Evolutionary conservation across 1,139 yeast genomes (phyloP).

Genomic region (Neolecta irregularis): DNA sequence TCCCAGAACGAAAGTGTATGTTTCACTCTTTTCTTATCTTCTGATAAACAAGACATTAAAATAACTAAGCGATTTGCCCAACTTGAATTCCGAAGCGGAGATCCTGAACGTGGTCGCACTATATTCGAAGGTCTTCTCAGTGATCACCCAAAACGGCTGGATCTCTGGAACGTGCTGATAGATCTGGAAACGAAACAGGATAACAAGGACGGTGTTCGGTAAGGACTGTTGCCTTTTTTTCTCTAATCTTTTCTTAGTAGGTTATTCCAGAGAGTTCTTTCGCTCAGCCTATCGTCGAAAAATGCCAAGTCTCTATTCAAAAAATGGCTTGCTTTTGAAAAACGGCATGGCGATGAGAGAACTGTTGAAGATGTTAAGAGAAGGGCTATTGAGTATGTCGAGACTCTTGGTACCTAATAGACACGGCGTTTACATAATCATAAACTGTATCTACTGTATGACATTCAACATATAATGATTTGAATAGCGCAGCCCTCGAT

Average conservation of each 20-base stretch:
- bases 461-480: too few relatives aligned
- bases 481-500: too few relatives aligned
- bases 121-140: slow-evolving; percentile 81
- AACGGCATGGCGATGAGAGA: slow-evolving; percentile 49
- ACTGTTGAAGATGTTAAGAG: slow-evolving; percentile 76
- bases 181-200: slow-evolving; percentile 73
- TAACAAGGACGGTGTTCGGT: slow-evolving; percentile 40
- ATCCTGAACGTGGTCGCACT: slow-evolving; percentile 86
- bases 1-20: slow-evolving; percentile 51
- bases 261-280: slow-evolving; percentile 62
- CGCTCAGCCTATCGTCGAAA: slow-evolving; percentile 60
- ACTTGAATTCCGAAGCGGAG: slow-evolving; percentile 73
- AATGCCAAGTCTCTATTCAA: slow-evolving; percentile 91
- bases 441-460: too few relatives aligned
- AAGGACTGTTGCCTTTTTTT: too few relatives aligned
- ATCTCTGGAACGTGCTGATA: slow-evolving; percentile 84
- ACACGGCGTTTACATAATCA: too few relatives aligned
- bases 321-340: slow-evolving; percentile 54
- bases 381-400: slow-evolving; percentile 68
- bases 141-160: slow-evolving; percentile 83
- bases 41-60: slow-evolving; percentile 35
- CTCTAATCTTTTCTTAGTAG: too few relatives aligned
- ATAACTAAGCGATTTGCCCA: slow-evolving; percentile 79
- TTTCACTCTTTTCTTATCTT: neutral
- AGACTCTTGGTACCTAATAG: too few relatives aligned